These are phyloP conservation scores for Amaranthus palmeri DNA, from an alignment of 148 eudicot genomes.

Conservation along the genomic window DNA sequence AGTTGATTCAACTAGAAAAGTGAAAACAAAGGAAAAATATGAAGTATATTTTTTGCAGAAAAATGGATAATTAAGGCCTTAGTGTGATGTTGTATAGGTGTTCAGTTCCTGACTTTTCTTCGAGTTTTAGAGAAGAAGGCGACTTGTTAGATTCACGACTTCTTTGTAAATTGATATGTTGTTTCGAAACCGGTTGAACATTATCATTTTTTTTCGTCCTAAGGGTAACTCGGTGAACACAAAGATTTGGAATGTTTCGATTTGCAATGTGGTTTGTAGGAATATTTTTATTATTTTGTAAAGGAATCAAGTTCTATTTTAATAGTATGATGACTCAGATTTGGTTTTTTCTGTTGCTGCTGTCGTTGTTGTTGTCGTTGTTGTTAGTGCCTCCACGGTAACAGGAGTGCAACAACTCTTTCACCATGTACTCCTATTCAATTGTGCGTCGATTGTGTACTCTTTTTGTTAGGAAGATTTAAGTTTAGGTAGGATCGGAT, in stretches of 20 bases:
- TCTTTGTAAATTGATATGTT: conserved; percentile 40
- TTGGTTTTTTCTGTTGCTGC: too few relatives aligned
- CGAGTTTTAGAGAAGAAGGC: conserved; percentile 70
- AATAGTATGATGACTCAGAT: conserved; percentile 1
- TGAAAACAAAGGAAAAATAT: background rate
- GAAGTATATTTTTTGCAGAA: conserved; percentile 13
- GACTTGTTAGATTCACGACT: conserved; percentile 31
- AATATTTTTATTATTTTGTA: background rate
- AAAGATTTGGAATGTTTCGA: conserved; percentile 17
- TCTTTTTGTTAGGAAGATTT: too few relatives aligned
- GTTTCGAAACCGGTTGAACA: conserved; percentile 21
- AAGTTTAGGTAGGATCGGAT: too few relatives aligned
- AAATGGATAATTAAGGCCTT: conserved; percentile 16
- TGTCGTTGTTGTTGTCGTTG: too few relatives aligned
- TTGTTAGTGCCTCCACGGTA: too few relatives aligned
- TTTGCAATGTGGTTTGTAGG: conserved; percentile 4
- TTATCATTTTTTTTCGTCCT: conserved; percentile 9
- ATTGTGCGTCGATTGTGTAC: too few relatives aligned
- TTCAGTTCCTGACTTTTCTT: conserved; percentile 64
- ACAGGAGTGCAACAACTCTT: too few relatives aligned
- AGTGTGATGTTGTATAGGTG: conserved; percentile 60
- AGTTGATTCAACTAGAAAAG: conserved; percentile 24
- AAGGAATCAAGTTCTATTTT: background rate
- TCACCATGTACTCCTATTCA: too few relatives aligned
- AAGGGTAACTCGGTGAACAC: conserved; percentile 9